Conservation (phyloP, 1,284 basidiomycete genomes). For the Microbotryomycetes sp. region DNA sequence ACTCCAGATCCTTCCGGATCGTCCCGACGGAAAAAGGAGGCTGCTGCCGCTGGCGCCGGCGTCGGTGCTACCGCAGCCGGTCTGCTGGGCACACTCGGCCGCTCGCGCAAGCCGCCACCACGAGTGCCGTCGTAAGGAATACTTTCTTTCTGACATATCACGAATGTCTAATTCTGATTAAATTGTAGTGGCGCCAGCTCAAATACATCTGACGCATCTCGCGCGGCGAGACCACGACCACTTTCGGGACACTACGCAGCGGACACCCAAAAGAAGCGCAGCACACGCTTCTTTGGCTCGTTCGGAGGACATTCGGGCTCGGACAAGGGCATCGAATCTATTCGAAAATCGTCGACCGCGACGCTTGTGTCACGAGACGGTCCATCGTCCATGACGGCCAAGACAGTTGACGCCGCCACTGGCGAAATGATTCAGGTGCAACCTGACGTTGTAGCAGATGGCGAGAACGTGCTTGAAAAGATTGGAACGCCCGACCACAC, state of each 20-base stretch:
- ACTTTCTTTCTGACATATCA: no score
- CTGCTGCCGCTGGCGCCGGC: background rate
- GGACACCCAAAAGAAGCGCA: conserved; percentile 10
- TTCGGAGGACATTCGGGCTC: conserved; percentile 21
- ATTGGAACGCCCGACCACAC: conserved; percentile 79
- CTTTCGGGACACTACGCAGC: background rate
- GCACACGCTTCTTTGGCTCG: conserved; percentile 25
- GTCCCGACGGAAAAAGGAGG: background rate
- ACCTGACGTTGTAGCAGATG: conserved; percentile 39
- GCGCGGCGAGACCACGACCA: background rate
- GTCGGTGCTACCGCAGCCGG: background rate
- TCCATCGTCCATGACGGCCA: conserved; percentile 40
- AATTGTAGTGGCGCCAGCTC: background rate
- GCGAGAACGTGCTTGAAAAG: conserved; percentile 59
- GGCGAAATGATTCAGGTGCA: conserved; percentile 46
- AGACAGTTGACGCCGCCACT: conserved; percentile 27
- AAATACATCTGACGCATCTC: background rate
- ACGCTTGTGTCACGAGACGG: conserved; percentile 34
- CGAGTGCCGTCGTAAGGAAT: conserved; percentile 10
- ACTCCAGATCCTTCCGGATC: background rate
- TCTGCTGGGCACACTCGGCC: background rate
- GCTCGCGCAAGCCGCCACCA: conserved; percentile 26
- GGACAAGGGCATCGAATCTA: conserved; percentile 30
- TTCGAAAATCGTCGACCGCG: conserved; percentile 14
- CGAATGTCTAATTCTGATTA: background rate